phyloP scores from a whole-genome alignment of 768 basidiomycete genomes.

The Exidia glandulosa region DNA sequence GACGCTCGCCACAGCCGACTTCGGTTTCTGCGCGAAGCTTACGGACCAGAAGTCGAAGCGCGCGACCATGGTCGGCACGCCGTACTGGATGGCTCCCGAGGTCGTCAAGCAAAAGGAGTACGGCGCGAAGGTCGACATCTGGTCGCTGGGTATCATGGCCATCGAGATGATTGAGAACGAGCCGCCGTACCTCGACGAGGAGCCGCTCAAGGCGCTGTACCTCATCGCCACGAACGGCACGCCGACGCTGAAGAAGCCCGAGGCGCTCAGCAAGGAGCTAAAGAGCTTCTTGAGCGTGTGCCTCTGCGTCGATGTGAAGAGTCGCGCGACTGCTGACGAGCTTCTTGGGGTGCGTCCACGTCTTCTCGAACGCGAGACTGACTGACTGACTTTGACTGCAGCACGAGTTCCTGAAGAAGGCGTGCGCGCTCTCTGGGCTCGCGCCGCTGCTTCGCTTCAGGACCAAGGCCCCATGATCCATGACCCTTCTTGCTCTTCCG shows the following conservation, averaged over 20 bases:
- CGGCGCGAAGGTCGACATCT: slow-evolving; percentile 92
- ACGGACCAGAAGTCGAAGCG: slow-evolving; percentile 95
- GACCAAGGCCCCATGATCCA: slow-evolving; percentile 17
- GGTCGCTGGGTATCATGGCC: slow-evolving; percentile 96
- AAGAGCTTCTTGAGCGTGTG: slow-evolving; percentile 98
- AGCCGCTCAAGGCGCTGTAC: slow-evolving; percentile 88
- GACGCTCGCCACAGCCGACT: slow-evolving; percentile 59
- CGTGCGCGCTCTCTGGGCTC: slow-evolving; percentile 71
- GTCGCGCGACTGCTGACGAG: slow-evolving; percentile 79
- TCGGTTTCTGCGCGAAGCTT: slow-evolving; percentile 92
- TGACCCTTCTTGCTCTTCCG: background rate
- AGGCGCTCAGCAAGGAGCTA: slow-evolving; percentile 79
- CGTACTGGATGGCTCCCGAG: slow-evolving; percentile 99
- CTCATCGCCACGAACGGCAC: slow-evolving; percentile 97
- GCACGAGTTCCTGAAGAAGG: slow-evolving; percentile 92
- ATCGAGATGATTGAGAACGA: slow-evolving; percentile 99
- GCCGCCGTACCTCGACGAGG: slow-evolving; percentile 91
- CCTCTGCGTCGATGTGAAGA: slow-evolving; percentile 90
- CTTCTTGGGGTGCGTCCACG: slow-evolving; percentile 56
- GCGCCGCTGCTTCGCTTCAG: slow-evolving; percentile 79
- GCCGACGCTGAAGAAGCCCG: slow-evolving; percentile 93
- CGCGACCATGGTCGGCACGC: slow-evolving; percentile 97
- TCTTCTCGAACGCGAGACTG: background rate
- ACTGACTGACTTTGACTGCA: slow-evolving; percentile 21
- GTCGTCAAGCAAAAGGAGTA: slow-evolving; percentile 97